Percentiles rank a stretch among this genome's conserved stretches.
Conservation (phyloP, 1,139 yeast species). For the Candida smagusa region DNA sequence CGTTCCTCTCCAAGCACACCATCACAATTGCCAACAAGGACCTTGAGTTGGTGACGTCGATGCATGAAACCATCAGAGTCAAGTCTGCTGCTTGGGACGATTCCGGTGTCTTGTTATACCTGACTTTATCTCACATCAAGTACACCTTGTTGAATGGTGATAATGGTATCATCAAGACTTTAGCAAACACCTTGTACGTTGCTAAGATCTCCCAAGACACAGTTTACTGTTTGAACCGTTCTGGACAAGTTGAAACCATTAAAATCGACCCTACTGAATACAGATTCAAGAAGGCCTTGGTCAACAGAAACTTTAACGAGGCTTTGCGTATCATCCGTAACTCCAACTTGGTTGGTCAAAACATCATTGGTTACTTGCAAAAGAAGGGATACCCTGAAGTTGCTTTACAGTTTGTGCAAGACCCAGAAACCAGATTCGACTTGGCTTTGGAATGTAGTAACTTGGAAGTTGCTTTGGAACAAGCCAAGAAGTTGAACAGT, state of each 20-base stretch:
- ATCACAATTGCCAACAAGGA: conserved; percentile 82
- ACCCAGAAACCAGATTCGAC: conserved; percentile 93
- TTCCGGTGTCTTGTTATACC: conserved; percentile 82
- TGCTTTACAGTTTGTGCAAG: conserved; percentile 94
- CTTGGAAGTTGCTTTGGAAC: conserved; percentile 79
- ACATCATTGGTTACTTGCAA: conserved; percentile 91
- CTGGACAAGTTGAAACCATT: conserved; percentile 77
- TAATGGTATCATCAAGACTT: conserved; percentile 87
- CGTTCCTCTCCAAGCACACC: conserved; percentile 88
- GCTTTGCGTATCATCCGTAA: conserved; percentile 84
- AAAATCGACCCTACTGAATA: conserved; percentile 94
- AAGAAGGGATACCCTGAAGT: conserved; percentile 93
- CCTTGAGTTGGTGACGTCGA: conserved; percentile 73
- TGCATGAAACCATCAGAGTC: conserved; percentile 96
- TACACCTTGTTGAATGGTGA: conserved; percentile 93
- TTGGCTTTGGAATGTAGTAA: conserved; percentile 93
- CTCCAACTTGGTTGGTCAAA: conserved; percentile 94
- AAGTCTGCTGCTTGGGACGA: conserved; percentile 99
- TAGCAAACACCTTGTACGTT: conserved; percentile 87
- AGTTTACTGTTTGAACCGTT: conserved; percentile 80
- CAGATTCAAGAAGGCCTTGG: conserved; percentile 90
- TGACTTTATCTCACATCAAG: conserved; percentile 94
- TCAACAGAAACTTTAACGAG: conserved; percentile 86
- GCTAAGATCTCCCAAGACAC: conserved; percentile 66
- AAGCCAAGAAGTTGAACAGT: conserved; percentile 76